Percentiles rank a stretch among this genome's conserved stretches.
Evolutionary conservation across 1,284 basidiomycete species (phyloP).

Genomic region (Caloboletus firmus): DNA sequence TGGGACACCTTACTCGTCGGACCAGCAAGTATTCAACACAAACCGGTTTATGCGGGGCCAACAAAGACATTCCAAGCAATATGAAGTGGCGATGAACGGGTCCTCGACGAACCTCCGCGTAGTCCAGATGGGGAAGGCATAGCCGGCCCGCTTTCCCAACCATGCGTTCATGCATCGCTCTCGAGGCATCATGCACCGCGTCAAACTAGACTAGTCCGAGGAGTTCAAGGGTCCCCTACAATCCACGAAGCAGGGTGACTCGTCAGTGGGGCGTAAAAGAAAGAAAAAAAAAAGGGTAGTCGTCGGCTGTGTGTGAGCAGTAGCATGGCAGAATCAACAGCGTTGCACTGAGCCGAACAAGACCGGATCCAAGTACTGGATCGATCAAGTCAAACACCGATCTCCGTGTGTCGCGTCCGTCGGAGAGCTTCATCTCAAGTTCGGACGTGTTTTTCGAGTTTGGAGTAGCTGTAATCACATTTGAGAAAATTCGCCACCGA

Average conservation of each 20-base stretch:
- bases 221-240: constrained; percentile 12
- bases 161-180: neutral
- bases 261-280: neutral
- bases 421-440: constrained; percentile 3
- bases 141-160: no score
- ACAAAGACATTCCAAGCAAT: neutral
- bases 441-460: constrained; percentile 15
- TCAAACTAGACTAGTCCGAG: constrained; percentile 20
- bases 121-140: no score
- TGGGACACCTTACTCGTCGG: constrained; percentile 16
- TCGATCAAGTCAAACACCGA: neutral
- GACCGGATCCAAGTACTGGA: no score
- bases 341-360: no score
- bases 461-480: constrained; percentile 1
- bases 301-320: neutral
- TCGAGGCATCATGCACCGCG: neutral
- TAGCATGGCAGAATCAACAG: neutral
- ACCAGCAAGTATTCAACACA: no score
- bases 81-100: neutral
- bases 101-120: neutral
- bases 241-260: neutral
- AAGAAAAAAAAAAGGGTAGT: neutral
- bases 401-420: constrained; percentile 1
- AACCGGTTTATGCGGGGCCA: neutral
- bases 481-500: constrained; percentile 8